Conservation (phyloP, 139 green algal species). For the Marvania coccoides region DNA sequence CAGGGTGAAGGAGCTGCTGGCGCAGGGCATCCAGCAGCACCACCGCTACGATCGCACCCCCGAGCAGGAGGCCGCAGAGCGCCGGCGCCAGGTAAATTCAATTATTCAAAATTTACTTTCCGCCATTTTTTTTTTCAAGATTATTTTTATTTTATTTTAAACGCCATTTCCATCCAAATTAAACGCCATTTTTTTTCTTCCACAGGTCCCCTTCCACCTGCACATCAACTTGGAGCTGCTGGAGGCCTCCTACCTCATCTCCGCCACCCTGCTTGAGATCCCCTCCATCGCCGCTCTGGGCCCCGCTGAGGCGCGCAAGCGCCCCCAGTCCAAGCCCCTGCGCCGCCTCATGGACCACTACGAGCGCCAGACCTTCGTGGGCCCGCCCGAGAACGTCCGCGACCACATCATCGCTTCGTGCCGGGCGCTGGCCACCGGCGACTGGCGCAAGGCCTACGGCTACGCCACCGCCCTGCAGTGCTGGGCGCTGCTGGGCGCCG, state of each 20-base stretch:
- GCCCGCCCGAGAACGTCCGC: constrained; percentile 94
- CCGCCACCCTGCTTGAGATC: constrained; percentile 91
- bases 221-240: constrained; percentile 99
- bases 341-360: constrained; percentile 91
- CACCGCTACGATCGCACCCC: constrained; percentile 62
- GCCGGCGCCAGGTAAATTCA: constrained; percentile 58
- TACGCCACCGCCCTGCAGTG: constrained; percentile 56
- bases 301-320: constrained; percentile 14
- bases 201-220: constrained; percentile 98
- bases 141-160: neutral
- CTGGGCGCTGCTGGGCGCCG: constrained; percentile 69
- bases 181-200: too few species aligned
- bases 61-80: constrained; percentile 95
- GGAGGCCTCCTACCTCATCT: constrained; percentile 87
- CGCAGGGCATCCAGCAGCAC: constrained; percentile 47
- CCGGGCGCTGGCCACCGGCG: constrained; percentile 42
- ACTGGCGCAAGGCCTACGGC: constrained; percentile 72
- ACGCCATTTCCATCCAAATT: neutral
- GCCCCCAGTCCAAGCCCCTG: constrained; percentile 76
- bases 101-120: neutral
- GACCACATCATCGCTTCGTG: constrained; percentile 93
- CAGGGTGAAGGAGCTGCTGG: constrained; percentile 95
- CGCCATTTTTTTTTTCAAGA: neutral
- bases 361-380: constrained; percentile 81
- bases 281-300: constrained; percentile 63